Evolutionary conservation across 1,284 basidiomycete species (phyloP).

Genomic region (Abortiporus biennis): DNA sequence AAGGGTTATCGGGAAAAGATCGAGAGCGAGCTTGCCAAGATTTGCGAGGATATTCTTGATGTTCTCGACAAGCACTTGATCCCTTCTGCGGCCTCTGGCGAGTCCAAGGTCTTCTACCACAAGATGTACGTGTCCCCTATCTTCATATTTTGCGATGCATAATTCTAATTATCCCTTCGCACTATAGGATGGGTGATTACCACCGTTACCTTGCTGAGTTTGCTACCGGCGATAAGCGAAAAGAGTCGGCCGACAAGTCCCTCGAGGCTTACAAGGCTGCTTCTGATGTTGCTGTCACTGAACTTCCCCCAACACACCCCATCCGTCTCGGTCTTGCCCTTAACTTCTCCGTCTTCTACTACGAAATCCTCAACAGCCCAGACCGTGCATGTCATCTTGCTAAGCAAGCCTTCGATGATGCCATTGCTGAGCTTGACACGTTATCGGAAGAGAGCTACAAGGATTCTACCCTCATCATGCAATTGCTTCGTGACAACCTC

Average conservation of each 20-base stretch:
- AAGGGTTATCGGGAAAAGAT: constrained; percentile 99
- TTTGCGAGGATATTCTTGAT: constrained; percentile 99
- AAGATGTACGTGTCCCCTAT: constrained; percentile 77
- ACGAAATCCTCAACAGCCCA: constrained; percentile 99
- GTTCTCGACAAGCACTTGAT: constrained; percentile 99
- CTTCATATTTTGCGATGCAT: constrained; percentile 1
- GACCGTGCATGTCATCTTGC: constrained; percentile 99
- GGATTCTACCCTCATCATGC: constrained; percentile 98
- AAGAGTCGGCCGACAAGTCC: constrained; percentile 97
- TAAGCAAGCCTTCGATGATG: constrained; percentile 99
- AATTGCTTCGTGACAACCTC: constrained; percentile 96
- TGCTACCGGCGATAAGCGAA: constrained; percentile 97
- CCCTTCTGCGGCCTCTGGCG: constrained; percentile 95
- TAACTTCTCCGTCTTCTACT: constrained; percentile 99
- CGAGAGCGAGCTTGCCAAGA: constrained; percentile 95
- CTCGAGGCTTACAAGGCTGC: constrained; percentile 99
- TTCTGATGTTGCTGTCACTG: constrained; percentile 95
- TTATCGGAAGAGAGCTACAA: constrained; percentile 99
- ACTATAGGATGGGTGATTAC: constrained; percentile 96
- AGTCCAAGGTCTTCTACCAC: constrained; percentile 99
- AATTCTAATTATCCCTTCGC: constrained; percentile 6
- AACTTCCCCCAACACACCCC: constrained; percentile 98
- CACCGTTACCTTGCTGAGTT: constrained; percentile 99
- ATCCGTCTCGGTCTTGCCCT: constrained; percentile 98
- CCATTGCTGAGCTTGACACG: constrained; percentile 99